Conservation (phyloP, 2,329 filamentous ascomycete genomes). For the Ophiostoma sp. region DNA sequence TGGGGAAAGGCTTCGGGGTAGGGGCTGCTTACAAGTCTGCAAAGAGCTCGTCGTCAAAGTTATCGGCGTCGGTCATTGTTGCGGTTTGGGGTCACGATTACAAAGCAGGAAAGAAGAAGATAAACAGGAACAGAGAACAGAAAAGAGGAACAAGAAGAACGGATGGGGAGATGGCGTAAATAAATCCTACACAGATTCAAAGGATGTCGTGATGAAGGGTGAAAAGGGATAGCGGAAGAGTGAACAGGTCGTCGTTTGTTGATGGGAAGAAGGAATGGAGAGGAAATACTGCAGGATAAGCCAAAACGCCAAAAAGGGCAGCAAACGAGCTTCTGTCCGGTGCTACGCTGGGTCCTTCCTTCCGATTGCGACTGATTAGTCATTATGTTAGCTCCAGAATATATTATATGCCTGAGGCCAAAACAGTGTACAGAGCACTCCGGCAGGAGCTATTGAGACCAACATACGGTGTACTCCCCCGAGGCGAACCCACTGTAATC, state of each 20-base stretch:
- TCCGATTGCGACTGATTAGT: slow-evolving; percentile 1
- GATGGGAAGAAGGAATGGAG: slow-evolving; percentile 9
- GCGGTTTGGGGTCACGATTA: slow-evolving; percentile 2
- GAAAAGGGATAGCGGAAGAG: background rate
- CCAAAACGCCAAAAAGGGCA: background rate
- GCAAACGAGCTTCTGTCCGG: slow-evolving; percentile 6
- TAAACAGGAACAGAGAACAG: background rate
- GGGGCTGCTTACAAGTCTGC: slow-evolving; percentile 68
- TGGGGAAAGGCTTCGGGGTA: background rate
- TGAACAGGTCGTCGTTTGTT: background rate
- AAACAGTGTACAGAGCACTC: background rate
- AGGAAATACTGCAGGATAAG: background rate
- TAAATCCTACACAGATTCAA: slow-evolving; percentile 1
- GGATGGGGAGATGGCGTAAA: background rate
- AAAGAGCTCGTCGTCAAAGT: slow-evolving; percentile 84
- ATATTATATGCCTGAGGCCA: background rate
- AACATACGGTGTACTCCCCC: background rate
- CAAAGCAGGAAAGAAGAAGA: background rate
- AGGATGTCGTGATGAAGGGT: background rate
- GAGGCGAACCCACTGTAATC: slow-evolving; percentile 7
- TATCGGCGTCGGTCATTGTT: slow-evolving; percentile 67
- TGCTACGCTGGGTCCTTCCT: background rate
- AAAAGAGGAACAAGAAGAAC: background rate
- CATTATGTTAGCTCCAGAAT: background rate
- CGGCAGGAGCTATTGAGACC: background rate